phyloP scores from a whole-genome alignment of 768 basidiomycete species.

The Lentinula detonsa region DNA sequence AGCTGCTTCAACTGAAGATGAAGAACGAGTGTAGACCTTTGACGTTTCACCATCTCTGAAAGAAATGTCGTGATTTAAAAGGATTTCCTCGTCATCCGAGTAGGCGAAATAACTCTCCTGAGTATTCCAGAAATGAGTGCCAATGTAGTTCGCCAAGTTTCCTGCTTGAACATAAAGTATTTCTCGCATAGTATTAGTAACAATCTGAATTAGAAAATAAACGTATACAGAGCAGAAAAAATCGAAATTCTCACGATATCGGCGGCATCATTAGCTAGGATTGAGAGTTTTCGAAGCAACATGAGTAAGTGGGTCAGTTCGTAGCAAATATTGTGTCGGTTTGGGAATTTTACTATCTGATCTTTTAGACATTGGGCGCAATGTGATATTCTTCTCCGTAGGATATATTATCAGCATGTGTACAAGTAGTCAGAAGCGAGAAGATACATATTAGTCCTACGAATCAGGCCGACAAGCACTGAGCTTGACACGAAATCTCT shows the following conservation, averaged over 20 bases:
- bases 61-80: slow-evolving; percentile 51
- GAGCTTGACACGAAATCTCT: slow-evolving; percentile 7
- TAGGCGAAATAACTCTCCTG: slow-evolving; percentile 65
- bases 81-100: slow-evolving; percentile 34
- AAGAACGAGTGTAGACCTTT: slow-evolving; percentile 31
- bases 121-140: slow-evolving; percentile 80
- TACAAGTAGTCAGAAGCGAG: not conserved
- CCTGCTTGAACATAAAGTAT: slow-evolving; percentile 79
- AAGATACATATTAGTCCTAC: not conserved
- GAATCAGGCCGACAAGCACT: not conserved
- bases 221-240: too few species aligned
- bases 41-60: slow-evolving; percentile 55
- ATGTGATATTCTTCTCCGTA: too few species aligned
- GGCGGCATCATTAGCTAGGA: not conserved
- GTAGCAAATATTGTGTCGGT: too few species aligned
- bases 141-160: slow-evolving; percentile 56
- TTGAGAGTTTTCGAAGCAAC: too few species aligned
- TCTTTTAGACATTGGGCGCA: too few species aligned
- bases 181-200: slow-evolving; percentile 50
- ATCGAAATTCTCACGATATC: not conserved
- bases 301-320: too few species aligned
- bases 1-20: slow-evolving; percentile 1
- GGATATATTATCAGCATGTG: too few species aligned
- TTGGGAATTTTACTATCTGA: too few species aligned
- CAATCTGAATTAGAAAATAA: too few species aligned